Base-by-base conservation (phyloP, 1,284 basidiomycete genomes). In the Pyrrhoderma lamaoense region DNA sequence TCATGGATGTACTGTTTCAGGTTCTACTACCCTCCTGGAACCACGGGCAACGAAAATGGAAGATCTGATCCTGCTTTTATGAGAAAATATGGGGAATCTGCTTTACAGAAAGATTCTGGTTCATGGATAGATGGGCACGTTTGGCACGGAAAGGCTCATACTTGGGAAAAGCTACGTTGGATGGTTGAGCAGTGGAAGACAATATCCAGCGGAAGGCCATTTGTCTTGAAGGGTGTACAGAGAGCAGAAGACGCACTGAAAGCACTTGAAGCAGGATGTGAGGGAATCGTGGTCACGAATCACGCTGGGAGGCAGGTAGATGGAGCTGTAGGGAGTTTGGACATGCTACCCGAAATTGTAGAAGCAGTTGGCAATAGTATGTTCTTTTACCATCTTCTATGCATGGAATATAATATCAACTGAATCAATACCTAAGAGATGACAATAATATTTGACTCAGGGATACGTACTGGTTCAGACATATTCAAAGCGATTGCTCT, bases 291-390 rank as follows among this genome's bases (percentile, higher is more conserved):
- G 16, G 77, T 75, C 21, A 74, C 70, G 31, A 82, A 82, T 60
- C 79, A 84, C 58, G 80, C 77, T 4, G 80, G 77, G 0, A 63
- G 80, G 38, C 79, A 81, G 63, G 76, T 81, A 36, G 78, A 81
- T 59, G 77, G 77, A 25, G 77, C 77, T 1, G 70, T 79, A 1
- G 75, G 69, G 2, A 75, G 73, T 52, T 60, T 82, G 34, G 77
- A 79, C 50, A 67, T 73, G 3, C 65, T 80, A 11, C 74, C 76
- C 27, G 75, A 75, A 49, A 76, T 79, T 55, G 72, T 70, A 3
- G 68, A 73, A 39, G 75, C 75, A 5, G 74, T 78, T 35, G 72
- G 73, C 2, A 67, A 72, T 55, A 70, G 71, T 73, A 52, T 52
- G 72, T 66, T 9, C 37, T 16, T 35, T 34, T 22, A 38, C 9